phyloP scores from a whole-genome alignment of 2,329 filamentous ascomycete species.

The Xylariaceae sp. region DNA sequence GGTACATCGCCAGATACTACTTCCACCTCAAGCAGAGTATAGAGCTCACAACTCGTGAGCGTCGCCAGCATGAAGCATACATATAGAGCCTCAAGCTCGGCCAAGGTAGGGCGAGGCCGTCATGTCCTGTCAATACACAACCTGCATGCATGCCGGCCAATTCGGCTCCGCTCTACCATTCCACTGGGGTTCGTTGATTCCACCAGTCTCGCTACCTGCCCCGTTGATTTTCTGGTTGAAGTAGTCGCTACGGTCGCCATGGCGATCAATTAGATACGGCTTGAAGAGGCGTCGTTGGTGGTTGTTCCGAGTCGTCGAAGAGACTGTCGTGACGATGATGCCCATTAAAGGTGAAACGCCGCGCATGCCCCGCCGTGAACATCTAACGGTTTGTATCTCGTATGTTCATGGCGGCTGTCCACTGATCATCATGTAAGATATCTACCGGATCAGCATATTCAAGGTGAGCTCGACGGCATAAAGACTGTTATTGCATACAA shows the following conservation, averaged over 20 bases:
- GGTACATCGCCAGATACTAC: constrained; percentile 24
- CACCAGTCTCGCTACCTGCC: constrained; percentile 46
- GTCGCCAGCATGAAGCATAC: constrained; percentile 52
- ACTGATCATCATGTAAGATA: constrained; percentile 51
- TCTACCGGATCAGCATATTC: constrained; percentile 53
- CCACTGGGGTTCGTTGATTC: constrained; percentile 55
- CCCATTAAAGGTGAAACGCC: constrained; percentile 51
- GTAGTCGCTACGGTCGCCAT: constrained; percentile 54
- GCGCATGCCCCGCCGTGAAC: constrained; percentile 50
- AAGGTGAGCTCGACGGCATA: constrained; percentile 46
- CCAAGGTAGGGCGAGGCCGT: constrained; percentile 47
- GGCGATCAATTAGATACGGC: constrained; percentile 50
- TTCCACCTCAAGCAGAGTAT: background rate
- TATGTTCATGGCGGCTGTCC: constrained; percentile 53
- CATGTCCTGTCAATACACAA: constrained; percentile 52
- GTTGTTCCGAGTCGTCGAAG: constrained; percentile 54
- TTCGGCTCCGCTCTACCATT: constrained; percentile 55
- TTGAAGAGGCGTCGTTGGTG: constrained; percentile 54
- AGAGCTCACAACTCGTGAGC: constrained; percentile 33
- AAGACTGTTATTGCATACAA: no score
- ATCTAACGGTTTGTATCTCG: constrained; percentile 50
- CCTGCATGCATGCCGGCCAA: constrained; percentile 48
- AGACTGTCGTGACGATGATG: constrained; percentile 42
- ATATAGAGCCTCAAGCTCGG: constrained; percentile 46
- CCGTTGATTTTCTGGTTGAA: constrained; percentile 53